Base-by-base conservation (phyloP, 176 grass and related monocot species). In the Cenchrus purpureus region DNA sequence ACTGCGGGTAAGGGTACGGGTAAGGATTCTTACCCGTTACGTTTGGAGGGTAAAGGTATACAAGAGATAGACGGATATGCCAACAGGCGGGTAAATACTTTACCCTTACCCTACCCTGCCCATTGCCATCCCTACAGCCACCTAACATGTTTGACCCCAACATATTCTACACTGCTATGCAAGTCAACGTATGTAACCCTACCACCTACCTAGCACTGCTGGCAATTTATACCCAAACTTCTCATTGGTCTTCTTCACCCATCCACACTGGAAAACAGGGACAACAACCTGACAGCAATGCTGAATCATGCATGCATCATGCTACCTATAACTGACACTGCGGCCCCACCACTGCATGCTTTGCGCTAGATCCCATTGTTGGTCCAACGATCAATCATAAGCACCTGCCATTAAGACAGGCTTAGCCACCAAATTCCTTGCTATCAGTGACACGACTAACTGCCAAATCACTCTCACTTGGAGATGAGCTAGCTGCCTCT, bases 151-250 rank as follows among this genome's bases (percentile, higher is more conserved):
- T 74, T 60, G 76, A 63, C 58, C 51, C 13, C 63, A n/a, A 29
- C 10, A 85, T 49, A 31, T 58, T 44, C 0, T 78, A 48, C 13
- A 15, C 7, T 57, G 84, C 8, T 65, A 25, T 64, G 55, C 28
- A 86, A 80, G 84, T 80, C 76, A 86, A 25, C 25, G 25, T 25
- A 25, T 25, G 25, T 25, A 25, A 80, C 57, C 67, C 46, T 22
- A 19, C 15, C 16, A 54, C 58, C 59, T 42, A n/a, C 44, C 15
- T 14, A 45, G 6, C 4, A 51, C 43, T 49, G 40, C 14, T n/a
- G 10, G 20, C 51, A 62, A 31, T 68, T 49, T 65, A 22, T 59
- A 32, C 9, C 62, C 10, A 58, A 82, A n/a, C 42, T 71, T 17
- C 17, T 44, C 20, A 50, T 45, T 73, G 37, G 54, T 86, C 28